Percentiles rank a stretch among this genome's conserved stretches.
Conservation (phyloP, 2,329 filamentous ascomycete genomes). For the Nemania sp. region DNA sequence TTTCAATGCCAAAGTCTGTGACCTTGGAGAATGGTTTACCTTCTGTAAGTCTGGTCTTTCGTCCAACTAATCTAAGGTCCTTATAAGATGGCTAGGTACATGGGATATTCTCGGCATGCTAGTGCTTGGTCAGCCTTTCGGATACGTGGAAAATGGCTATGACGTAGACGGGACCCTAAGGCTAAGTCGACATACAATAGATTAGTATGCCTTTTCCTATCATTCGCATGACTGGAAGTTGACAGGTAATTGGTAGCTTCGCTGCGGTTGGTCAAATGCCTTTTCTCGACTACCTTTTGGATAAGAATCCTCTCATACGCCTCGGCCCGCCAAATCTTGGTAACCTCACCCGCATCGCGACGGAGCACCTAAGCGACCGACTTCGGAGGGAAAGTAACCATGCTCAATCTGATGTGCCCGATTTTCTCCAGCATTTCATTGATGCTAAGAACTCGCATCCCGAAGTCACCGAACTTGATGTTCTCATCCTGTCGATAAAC, state of each 20-base stretch:
- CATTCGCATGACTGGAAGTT: not conserved
- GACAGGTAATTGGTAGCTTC: not conserved
- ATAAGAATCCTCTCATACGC: conserved; percentile 10
- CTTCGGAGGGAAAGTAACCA: not conserved
- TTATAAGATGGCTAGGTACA: conserved; percentile 28
- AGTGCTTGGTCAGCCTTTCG: conserved; percentile 46
- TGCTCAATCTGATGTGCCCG: conserved; percentile 26
- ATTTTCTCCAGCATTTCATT: conserved; percentile 43
- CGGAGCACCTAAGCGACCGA: not conserved
- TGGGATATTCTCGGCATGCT: conserved; percentile 49
- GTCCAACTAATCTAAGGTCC: not conserved
- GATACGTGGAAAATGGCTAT: conserved; percentile 44
- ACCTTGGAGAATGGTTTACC: conserved; percentile 35
- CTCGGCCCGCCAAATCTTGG: conserved; percentile 7
- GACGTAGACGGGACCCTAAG: conserved; percentile 45
- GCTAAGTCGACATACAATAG: conserved; percentile 34
- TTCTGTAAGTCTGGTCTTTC: conserved; percentile 30
- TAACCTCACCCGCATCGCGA: not conserved
- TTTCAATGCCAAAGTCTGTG: conserved; percentile 6
- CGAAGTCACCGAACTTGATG: conserved; percentile 33
- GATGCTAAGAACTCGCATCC: conserved; percentile 37
- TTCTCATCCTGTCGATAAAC: not conserved
- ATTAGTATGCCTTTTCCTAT: conserved; percentile 28
- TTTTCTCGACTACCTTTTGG: conserved; percentile 6
- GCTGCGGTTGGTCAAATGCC: conserved; percentile 5